Evolutionary conservation across 768 basidiomycete species (phyloP), one percentile per base, ranked within the genome.

Genomic region (Lyophyllum semitale): DNA sequence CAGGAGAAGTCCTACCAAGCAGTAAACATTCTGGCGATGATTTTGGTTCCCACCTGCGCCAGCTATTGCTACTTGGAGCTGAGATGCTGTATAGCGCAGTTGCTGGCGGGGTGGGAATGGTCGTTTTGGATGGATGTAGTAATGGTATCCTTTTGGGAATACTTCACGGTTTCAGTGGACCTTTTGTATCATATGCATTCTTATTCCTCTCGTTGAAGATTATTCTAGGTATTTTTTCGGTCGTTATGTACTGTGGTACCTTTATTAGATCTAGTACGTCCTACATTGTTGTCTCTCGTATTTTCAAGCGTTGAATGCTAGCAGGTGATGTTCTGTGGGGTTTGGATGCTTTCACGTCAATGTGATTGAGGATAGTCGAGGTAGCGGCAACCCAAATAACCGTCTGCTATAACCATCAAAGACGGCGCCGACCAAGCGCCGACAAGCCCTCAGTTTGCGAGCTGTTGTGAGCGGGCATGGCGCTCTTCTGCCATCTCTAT

Each of bases 41-140:
- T 51, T 4, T 50, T 42, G 53, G 35, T 6, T 29, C 35, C 33
- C 11, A 32, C 26, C 18, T 32, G 7, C 44, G 18, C 25, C 44
- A 41, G 30, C 32, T 51, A 7, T n/a, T 42, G 20, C 43, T 53
- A 40, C 46, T 58, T 15, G 57, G 40, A 17, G 55, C 32, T 51
- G 60, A 61, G 46, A 55, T 58, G 52, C 30, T 61, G 30, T 61
- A 50, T 40, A 58, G 57, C 27, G 54, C 38, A n/a, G 23, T 53
- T 18, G 53, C 56, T 2, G 55, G 60, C 25, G 57, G 49, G 4
- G 47, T 58, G 5, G 60, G 60, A 3, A 48, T 51, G 37, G n/a
- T 50, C 3, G 38, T 53, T 22, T 25, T 49, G n/a, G 50, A 50
- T 29, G 60, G 53, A 7, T 61, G 56, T 56, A 37, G 30, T 3